Evolutionary conservation across 257 asterid species (phyloP).

Genomic region (Mitragyna speciosa): DNA sequence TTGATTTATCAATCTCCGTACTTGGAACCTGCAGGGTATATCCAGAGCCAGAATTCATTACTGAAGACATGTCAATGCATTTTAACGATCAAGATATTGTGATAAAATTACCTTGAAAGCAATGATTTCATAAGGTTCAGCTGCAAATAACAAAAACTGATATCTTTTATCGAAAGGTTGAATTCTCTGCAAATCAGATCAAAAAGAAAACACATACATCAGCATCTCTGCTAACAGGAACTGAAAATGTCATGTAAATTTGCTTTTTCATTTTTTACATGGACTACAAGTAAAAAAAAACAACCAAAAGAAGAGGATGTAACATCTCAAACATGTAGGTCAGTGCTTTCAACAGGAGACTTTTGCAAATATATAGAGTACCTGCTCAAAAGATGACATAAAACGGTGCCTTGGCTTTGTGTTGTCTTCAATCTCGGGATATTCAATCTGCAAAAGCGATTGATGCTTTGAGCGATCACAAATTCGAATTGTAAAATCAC

Average conservation of each 20-base stretch:
- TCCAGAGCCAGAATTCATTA: background rate
- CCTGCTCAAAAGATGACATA: slow-evolving; percentile 99
- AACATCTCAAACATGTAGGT: background rate
- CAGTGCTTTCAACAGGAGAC: background rate
- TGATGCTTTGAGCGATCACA: background rate
- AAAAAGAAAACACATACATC: background rate
- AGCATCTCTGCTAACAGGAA: background rate
- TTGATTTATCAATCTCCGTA: slow-evolving; percentile 87
- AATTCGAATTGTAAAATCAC: background rate
- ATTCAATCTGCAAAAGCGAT: slow-evolving; percentile 68
- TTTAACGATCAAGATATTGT: background rate
- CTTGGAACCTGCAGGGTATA: slow-evolving; percentile 74
- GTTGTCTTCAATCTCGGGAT: slow-evolving; percentile 97
- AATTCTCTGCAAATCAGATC: slow-evolving; percentile 54
- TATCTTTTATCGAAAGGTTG: slow-evolving; percentile 80
- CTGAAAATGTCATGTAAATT: background rate
- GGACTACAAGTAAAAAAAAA: background rate
- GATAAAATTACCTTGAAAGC: slow-evolving; percentile 65
- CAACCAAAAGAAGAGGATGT: background rate
- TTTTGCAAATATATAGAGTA: slow-evolving; percentile 21
- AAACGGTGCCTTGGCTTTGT: slow-evolving; percentile 96
- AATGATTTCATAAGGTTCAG: slow-evolving; percentile 94
- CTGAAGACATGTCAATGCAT: background rate
- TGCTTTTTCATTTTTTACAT: background rate
- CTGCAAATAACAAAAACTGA: slow-evolving; percentile 92